Base-by-base conservation (phyloP, 306 rosid species). In the Clitoria ternatea region DNA sequence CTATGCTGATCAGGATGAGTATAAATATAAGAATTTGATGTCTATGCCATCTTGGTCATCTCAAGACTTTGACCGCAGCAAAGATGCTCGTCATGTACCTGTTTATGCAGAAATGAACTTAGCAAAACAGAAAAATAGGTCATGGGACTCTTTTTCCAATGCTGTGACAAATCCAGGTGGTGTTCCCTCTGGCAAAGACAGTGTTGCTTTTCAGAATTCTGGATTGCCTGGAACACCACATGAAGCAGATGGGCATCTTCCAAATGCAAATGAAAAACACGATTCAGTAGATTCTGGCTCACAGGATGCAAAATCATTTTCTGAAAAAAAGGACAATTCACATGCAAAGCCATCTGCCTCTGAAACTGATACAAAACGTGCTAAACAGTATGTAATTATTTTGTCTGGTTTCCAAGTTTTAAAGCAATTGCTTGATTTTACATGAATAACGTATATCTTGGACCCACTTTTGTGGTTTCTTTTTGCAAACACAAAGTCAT, bases 311-410 rank as follows among this genome's bases (percentile, higher is more conserved):
- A 85, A 63, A 80, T 69, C 76, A 75, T 40, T 77, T 76, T 75
- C 75, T 77, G 97, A 95, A 36, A 89, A 81, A 81, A 91, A 79
- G 79, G 97, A 94, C 59, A 77, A 75, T 70, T 80, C 83, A 19
- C 82, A 74, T 80, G 82, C 85, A 35, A 91, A 81, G 82, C 40
- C 88, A 15, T 78, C 88, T 76, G 78, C 85, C 43, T 87, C 89
- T 14, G 99, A 95, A 61, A 81, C 96, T 3, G 99, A 95, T 72
- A 80, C 96, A 18, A 95, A 95, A 69, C 99, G 99, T 0, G 96
- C 99, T 70, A 95, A 95, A 86, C 99, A 94, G 98, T 94, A 89
- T 19, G 96, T 81, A 22, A 17, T 57, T 57, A 2, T 70, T 66
- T 70, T 53, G 30, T 55, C 18, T 40, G 30, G 35, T 70, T 59